Evolutionary conservation across 129 eudicot species (phyloP).

Genomic region (Flaveria linearis): DNA sequence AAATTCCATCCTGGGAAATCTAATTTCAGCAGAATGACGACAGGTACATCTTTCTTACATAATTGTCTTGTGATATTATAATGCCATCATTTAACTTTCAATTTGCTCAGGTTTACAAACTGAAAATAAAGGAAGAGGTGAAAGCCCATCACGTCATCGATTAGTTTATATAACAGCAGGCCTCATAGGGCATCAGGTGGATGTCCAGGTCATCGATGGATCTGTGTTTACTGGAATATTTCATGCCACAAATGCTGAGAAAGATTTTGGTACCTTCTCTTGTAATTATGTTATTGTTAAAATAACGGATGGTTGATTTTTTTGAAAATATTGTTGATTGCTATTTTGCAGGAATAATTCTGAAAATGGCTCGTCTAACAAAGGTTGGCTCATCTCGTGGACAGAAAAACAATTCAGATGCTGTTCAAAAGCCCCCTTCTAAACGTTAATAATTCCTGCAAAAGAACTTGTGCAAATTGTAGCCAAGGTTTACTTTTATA

Average conservation of each 20-base stretch:
- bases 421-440: slow-evolving; percentile 61
- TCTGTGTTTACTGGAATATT: slow-evolving; percentile 81
- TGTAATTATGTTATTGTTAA: slow-evolving; percentile 12
- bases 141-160: slow-evolving; percentile 66
- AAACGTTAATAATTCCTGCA: slow-evolving; percentile 73
- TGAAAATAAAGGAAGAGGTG: slow-evolving; percentile 55
- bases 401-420: slow-evolving; percentile 49
- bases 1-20: slow-evolving; percentile 60
- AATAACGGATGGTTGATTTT: slow-evolving; percentile 14
- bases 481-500: slow-evolving; percentile 66
- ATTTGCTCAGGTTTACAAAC: slow-evolving; percentile 43
- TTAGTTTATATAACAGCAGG: slow-evolving; percentile 74
- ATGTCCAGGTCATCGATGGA: slow-evolving; percentile 87
- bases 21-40: slow-evolving; percentile 42
- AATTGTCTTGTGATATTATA: background rate
- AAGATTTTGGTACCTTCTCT: slow-evolving; percentile 76
- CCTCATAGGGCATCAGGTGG: slow-evolving; percentile 91
- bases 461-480: slow-evolving; percentile 82
- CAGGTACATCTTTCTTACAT: slow-evolving; percentile 43
- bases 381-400: slow-evolving; percentile 66
- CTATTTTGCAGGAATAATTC: slow-evolving; percentile 60
- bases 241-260: slow-evolving; percentile 77
- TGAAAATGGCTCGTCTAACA: slow-evolving; percentile 87
- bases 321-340: slow-evolving; percentile 19
- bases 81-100: slow-evolving; percentile 20